Conservation (phyloP, 192 early-diverging fungal species). For the Mortierella antarctica region DNA sequence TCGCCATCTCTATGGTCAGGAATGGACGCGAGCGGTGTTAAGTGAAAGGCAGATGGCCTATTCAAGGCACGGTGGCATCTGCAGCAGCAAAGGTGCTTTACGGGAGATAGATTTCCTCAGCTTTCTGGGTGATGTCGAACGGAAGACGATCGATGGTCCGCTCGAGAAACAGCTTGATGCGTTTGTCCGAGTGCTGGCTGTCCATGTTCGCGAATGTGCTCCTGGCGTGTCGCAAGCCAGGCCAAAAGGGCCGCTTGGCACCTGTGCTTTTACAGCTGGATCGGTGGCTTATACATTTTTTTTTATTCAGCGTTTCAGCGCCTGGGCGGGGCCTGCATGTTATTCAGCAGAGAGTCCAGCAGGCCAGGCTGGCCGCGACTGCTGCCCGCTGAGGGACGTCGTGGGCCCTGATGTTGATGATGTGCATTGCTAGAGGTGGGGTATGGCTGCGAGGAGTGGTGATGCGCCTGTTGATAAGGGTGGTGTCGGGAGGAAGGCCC, state of each 20-base stretch:
- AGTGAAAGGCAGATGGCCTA: background rate
- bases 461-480: conserved; percentile 7
- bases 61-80: background rate
- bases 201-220: conserved; percentile 2
- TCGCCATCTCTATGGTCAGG: conserved; percentile 38
- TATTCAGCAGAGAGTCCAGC: conserved; percentile 25
- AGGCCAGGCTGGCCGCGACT: conserved; percentile 11
- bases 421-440: conserved; percentile 3
- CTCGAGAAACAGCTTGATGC: conserved; percentile 49
- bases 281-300: background rate
- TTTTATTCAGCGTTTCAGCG: background rate
- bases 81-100: background rate
- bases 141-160: conserved; percentile 45
- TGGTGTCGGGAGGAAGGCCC: background rate
- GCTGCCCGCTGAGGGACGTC: background rate
- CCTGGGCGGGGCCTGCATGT: conserved; percentile 22
- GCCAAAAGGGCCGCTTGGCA: no score
- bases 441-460: background rate
- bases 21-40: background rate
- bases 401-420: background rate
- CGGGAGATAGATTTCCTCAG: conserved; percentile 47
- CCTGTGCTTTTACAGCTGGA: no score
- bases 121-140: conserved; percentile 46
- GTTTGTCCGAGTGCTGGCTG: conserved; percentile 25
- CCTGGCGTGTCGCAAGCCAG: no score